A percentile compares a stretch with the other conserved stretches of the same genome.
phyloP scores from a whole-genome alignment of 805 yeast genomes.

The Kodamaea kakaduensis region DNA sequence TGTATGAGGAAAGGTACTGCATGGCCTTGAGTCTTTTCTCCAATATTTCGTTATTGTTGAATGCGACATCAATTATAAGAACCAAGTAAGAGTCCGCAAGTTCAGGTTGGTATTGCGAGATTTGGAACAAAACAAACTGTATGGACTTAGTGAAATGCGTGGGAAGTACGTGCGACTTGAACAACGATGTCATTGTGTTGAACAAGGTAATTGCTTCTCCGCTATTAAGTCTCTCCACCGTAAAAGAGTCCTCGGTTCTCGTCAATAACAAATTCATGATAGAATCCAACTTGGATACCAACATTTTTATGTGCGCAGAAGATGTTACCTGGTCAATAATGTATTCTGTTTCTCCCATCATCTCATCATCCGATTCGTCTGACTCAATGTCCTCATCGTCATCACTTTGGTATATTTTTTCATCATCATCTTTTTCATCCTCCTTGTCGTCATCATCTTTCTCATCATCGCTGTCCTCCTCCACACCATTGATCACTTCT shows the following conservation, averaged over 20 bases:
- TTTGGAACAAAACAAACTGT: conserved; percentile 77
- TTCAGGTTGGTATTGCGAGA: conserved; percentile 78
- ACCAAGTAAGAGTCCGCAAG: conserved; percentile 82
- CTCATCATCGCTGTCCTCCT: conserved; percentile 45
- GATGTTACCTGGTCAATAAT: conserved; percentile 36
- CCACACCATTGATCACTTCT: conserved; percentile 42
- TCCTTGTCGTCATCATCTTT: conserved; percentile 16
- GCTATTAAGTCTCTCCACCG: conserved; percentile 46
- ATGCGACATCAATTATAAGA: conserved; percentile 75
- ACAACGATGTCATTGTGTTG: conserved; percentile 69
- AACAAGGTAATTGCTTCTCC: conserved; percentile 68
- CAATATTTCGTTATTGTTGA: conserved; percentile 61
- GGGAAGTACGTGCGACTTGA: conserved; percentile 79
- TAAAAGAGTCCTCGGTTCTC: conserved; percentile 47
- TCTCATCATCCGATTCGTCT: too few relatives aligned
- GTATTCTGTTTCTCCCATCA: conserved; percentile 43
- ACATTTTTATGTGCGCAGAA: conserved; percentile 45
- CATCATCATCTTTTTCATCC: conserved; percentile 23
- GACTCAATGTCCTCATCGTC: conserved; percentile 19
- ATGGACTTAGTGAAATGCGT: conserved; percentile 88
- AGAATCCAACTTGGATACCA: conserved; percentile 69
- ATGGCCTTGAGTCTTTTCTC: conserved; percentile 82
- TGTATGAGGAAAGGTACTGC: conserved; percentile 86
- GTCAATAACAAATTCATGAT: conserved; percentile 56
- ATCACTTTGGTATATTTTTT: conserved; percentile 12